Evolutionary conservation across 305 asterid species (phyloP).

Genomic region (Fraxinus sp.): DNA sequence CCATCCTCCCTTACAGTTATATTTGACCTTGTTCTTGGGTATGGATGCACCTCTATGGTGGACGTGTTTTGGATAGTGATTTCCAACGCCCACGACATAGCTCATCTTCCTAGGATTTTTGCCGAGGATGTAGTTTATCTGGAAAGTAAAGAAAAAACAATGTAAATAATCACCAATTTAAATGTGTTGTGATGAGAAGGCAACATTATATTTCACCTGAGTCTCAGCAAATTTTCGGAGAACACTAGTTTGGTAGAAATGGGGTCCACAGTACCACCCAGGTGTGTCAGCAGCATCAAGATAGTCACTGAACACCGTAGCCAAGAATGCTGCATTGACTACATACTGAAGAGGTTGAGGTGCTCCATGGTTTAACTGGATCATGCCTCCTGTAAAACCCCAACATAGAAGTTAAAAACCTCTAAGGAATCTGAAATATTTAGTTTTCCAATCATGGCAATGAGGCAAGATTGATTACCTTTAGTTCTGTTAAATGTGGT

Average conservation of each 20-base stretch:
- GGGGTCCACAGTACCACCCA: constrained; percentile 98
- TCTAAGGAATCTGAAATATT: neutral
- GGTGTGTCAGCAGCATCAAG: constrained; percentile 90
- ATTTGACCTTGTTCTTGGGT: constrained; percentile 72
- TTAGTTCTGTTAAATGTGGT: constrained; percentile 81
- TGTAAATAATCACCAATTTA: neutral
- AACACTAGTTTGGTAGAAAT: constrained; percentile 70
- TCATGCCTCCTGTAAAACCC: constrained; percentile 69
- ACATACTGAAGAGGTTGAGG: constrained; percentile 95
- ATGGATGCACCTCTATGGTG: constrained; percentile 98
- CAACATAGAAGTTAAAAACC: neutral
- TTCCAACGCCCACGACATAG: constrained; percentile 83
- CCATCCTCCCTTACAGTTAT: constrained; percentile 92
- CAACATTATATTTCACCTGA: constrained; percentile 49
- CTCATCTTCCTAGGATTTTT: constrained; percentile 94
- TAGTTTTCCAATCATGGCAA: constrained; percentile 7
- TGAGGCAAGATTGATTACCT: constrained; percentile 45
- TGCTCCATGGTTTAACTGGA: constrained; percentile 79
- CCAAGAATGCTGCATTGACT: constrained; percentile 84
- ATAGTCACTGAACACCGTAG: constrained; percentile 81
- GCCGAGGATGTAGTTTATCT: constrained; percentile 93
- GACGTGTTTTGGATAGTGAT: constrained; percentile 77
- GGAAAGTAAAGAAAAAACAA: constrained; percentile 13
- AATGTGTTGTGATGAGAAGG: neutral
- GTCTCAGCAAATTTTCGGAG: constrained; percentile 83